Conservation (phyloP, 768 basidiomycete genomes). For the Russula virescens region DNA sequence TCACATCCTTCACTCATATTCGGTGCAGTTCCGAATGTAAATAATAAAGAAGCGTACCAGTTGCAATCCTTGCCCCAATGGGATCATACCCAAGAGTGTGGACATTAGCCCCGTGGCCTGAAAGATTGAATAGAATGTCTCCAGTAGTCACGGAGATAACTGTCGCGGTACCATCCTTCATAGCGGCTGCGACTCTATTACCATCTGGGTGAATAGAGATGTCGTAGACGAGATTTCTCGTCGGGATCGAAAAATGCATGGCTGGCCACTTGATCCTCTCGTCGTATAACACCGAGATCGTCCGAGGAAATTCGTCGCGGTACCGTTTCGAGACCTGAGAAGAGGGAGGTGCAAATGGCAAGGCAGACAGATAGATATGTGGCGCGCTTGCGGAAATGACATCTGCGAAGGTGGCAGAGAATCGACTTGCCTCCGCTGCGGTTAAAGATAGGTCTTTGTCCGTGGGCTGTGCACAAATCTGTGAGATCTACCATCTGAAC, state of each 20-base stretch:
- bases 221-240: not conserved
- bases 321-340: constrained; percentile 17
- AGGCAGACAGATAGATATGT: constrained; percentile 19
- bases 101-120: not conserved
- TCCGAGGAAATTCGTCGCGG: constrained; percentile 11
- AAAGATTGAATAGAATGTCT: constrained; percentile 3
- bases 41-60: constrained; percentile 11
- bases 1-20: constrained; percentile 10
- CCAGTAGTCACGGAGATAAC: constrained; percentile 7
- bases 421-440: constrained; percentile 17
- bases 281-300: not conserved
- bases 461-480: too few relatives aligned
- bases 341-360: constrained; percentile 16
- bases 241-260: constrained; percentile 21
- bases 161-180: not conserved
- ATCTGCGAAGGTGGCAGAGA: constrained; percentile 18
- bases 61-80: constrained; percentile 16
- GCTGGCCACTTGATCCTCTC: constrained; percentile 22
- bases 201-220: constrained; percentile 26
- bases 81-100: constrained; percentile 9
- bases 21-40: not conserved
- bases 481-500: too few relatives aligned
- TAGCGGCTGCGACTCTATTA: constrained; percentile 11
- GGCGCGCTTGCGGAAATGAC: constrained; percentile 12
- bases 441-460: constrained; percentile 12